These are phyloP conservation scores for Eutrema yunnanense DNA, from an alignment of 345 rosid genomes.

Conservation along the genomic window DNA sequence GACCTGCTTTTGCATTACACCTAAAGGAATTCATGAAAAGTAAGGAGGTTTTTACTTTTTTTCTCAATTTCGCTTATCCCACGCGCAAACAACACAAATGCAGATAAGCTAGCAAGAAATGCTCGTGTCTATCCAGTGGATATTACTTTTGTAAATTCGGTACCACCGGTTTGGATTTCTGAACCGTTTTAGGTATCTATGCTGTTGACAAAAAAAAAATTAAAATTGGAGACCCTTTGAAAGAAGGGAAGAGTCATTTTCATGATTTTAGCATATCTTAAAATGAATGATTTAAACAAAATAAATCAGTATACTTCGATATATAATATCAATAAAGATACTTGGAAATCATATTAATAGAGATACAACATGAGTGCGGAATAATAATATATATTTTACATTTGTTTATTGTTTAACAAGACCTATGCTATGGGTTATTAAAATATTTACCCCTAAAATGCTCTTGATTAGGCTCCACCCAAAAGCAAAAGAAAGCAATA, in stretches of 20 bases:
- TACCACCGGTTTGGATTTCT: no score
- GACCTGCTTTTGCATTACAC: no score
- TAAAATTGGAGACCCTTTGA: neutral
- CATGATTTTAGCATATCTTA: neutral
- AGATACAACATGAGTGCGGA: constrained; percentile 19
- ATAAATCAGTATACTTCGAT: neutral
- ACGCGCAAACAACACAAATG: no score
- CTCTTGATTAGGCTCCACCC: constrained; percentile 23
- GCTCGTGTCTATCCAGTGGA: no score
- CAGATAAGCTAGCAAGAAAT: no score
- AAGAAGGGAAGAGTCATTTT: constrained; percentile 15
- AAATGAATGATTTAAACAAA: neutral
- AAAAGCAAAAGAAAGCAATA: constrained; percentile 4
- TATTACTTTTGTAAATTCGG: no score
- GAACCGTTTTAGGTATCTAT: no score
- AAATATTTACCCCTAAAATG: constrained; percentile 13
- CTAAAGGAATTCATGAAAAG: no score
- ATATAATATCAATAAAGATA: neutral
- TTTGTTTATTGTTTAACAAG: constrained; percentile 5
- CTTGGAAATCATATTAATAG: neutral
- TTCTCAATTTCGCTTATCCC: no score
- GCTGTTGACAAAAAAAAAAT: no score
- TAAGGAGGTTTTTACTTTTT: no score
- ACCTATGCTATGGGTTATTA: constrained; percentile 11
- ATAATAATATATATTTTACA: neutral